Percentiles rank a stretch among this genome's conserved stretches.
Evolutionary conservation across 2,329 filamentous ascomycete species (phyloP).

Genomic region (Pleoardoris graminearum): DNA sequence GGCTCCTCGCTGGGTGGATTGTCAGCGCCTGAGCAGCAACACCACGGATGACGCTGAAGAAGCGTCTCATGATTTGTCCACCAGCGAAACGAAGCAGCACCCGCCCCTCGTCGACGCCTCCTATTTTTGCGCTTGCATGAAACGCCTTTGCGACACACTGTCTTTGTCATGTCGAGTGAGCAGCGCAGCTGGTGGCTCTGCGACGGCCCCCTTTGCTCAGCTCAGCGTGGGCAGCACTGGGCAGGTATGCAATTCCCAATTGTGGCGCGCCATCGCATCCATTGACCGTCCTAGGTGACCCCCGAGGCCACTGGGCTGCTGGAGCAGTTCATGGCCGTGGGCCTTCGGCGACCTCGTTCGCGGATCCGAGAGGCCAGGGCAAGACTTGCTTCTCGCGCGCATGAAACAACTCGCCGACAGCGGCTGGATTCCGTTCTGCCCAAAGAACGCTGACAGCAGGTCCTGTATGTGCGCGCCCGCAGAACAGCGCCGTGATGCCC

Average conservation of each 20-base stretch:
- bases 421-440: not conserved
- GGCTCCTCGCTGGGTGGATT: slow-evolving; percentile 6
- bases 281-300: not conserved
- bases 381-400: slow-evolving; percentile 14
- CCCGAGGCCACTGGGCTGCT: slow-evolving; percentile 26
- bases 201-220: slow-evolving; percentile 11
- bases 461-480: slow-evolving; percentile 5
- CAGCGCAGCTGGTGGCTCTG: slow-evolving; percentile 17
- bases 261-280: slow-evolving; percentile 16
- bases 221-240: slow-evolving; percentile 18
- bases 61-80: slow-evolving; percentile 43
- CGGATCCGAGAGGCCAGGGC: slow-evolving; percentile 21
- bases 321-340: slow-evolving; percentile 2
- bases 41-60: slow-evolving; percentile 32
- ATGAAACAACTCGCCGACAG: slow-evolving; percentile 6
- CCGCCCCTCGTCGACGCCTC: slow-evolving; percentile 17
- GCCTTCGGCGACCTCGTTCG: not conserved
- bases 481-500: slow-evolving; percentile 28
- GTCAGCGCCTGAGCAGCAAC: slow-evolving; percentile 12
- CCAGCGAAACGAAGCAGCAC: slow-evolving; percentile 30
- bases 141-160: slow-evolving; percentile 39
- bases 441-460: slow-evolving; percentile 6
- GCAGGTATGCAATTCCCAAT: slow-evolving; percentile 14
- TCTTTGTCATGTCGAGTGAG: not conserved
- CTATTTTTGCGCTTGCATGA: slow-evolving; percentile 33